Evolutionary conservation across 495 filamentous ascomycete genomes (phyloP).

Genomic region (Acidiella bohemica): DNA sequence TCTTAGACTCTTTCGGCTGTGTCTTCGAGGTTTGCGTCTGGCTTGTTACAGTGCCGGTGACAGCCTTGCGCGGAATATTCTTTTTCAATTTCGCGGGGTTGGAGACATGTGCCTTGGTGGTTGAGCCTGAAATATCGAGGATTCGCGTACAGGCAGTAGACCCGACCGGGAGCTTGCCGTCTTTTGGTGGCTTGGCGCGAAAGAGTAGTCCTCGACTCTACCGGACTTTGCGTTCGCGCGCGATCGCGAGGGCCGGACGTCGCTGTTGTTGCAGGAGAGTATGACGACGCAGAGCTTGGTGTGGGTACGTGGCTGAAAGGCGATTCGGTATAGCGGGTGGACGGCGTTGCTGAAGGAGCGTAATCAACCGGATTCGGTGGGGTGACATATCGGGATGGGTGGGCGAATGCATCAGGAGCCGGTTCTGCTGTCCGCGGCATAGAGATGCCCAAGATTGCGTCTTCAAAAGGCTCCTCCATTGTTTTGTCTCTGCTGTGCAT

Average conservation of each 20-base stretch:
- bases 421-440: slow-evolving; percentile 19
- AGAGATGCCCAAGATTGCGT: slow-evolving; percentile 27
- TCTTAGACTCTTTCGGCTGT: too few species aligned
- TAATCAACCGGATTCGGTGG: slow-evolving; percentile 18
- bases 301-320: slow-evolving; percentile 90
- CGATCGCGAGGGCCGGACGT: too few species aligned
- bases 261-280: slow-evolving; percentile 65
- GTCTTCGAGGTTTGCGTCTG: too few species aligned
- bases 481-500: slow-evolving; percentile 16
- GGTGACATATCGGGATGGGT: slow-evolving; percentile 1
- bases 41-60: too few species aligned
- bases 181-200: slow-evolving; percentile 36
- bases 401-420: neutral
- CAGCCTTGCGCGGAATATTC: too few species aligned
- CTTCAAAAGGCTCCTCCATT: slow-evolving; percentile 20
- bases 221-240: too few species aligned
- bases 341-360: slow-evolving; percentile 48
- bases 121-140: slow-evolving; percentile 28
- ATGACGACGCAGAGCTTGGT: slow-evolving; percentile 91
- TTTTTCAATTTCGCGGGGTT: too few species aligned
- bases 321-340: slow-evolving; percentile 87
- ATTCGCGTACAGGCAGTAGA: slow-evolving; percentile 52
- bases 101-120: too few species aligned
- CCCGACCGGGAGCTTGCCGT: slow-evolving; percentile 30
- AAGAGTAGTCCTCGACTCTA: neutral